Base-by-base conservation (phyloP, 2,329 filamentous ascomycete genomes). In the Arthrobotrys sphaeroides region DNA sequence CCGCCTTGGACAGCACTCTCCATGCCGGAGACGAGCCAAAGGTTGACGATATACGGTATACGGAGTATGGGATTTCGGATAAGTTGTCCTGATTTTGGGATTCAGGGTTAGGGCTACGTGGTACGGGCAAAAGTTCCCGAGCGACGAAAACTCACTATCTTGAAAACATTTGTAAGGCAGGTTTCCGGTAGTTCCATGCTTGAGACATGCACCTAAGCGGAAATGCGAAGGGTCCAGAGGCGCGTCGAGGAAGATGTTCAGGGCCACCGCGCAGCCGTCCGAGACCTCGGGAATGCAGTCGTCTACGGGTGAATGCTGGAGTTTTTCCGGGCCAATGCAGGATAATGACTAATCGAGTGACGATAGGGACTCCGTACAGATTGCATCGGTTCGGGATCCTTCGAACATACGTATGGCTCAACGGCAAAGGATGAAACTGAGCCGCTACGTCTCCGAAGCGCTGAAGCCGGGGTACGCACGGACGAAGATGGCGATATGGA, bases 131-230 rank as follows among this genome's bases (percentile, higher is more conserved):
- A 53, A 45, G 9, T 16, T 22, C n/a, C 6, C 33, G 40, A 33
- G 36, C 24, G 26, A 36, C 42, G 12, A 22, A 36, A 68, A 74
- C 70, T 74, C 55, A 74, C 70, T 74, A 76, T 69, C 72, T 76
- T 76, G 59, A 69, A 76, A 70, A 76, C 72, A 65, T 76, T 76
- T 45, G 72, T 76, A 33, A 70, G 66, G 66, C 72, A 76, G 72
- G 51, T 70, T 76, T 76, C 72, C 66, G 66, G 72, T 61, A 70
- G 66, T 76, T 76, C 72, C 72, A 76, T 76, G 65, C 64, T 76
- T 69, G 59, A 65, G 59, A 69, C 64, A 76, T 69, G 66, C 66
- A 67, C 70, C 70, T 68, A 62, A 62, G 62, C 70, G 61, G 70
- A 67, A 74, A 47, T 55, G 62, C 38, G 53, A 67, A 16, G 16